Evolutionary conservation across 2,329 filamentous ascomycete species (phyloP).

Genomic region (Paracorniculantispora psalliotae): DNA sequence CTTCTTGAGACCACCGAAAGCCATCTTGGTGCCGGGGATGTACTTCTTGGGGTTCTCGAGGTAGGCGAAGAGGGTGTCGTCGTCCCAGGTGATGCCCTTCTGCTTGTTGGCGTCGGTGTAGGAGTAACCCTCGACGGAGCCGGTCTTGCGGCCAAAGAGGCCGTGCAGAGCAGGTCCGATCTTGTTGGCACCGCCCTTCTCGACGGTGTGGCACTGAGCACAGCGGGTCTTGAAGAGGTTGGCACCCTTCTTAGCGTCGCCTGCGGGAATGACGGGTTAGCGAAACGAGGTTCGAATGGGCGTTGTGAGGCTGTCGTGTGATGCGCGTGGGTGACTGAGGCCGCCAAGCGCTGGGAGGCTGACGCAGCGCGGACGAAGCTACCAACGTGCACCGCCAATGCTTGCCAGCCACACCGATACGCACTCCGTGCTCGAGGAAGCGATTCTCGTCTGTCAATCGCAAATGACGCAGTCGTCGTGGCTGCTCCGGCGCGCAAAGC

Average conservation of each 20-base stretch:
- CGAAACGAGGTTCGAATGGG: slow-evolving; percentile 8
- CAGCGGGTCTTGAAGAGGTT: slow-evolving; percentile 99
- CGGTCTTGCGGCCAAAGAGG: slow-evolving; percentile 94
- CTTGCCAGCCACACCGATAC: not conserved
- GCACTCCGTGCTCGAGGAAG: not conserved
- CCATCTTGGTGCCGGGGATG: slow-evolving; percentile 99
- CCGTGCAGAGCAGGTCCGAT: slow-evolving; percentile 95
- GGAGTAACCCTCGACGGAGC: slow-evolving; percentile 83
- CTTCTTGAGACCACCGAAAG: slow-evolving; percentile 99
- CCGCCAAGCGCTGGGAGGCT: not conserved
- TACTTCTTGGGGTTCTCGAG: slow-evolving; percentile 99
- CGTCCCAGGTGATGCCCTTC: slow-evolving; percentile 85
- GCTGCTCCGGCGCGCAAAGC: not conserved
- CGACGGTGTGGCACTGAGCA: slow-evolving; percentile 96
- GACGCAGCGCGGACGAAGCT: not conserved
- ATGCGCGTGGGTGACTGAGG: not conserved
- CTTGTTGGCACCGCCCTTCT: slow-evolving; percentile 90
- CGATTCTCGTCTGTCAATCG: not conserved
- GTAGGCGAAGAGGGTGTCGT: slow-evolving; percentile 88
- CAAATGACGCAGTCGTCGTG: not conserved
- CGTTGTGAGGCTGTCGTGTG: not conserved
- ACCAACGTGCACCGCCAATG: not conserved
- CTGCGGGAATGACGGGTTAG: slow-evolving; percentile 44
- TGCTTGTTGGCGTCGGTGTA: slow-evolving; percentile 99
- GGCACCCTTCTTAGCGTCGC: slow-evolving; percentile 93